A percentile compares a stretch with the other conserved stretches of the same genome.
These are phyloP conservation scores for Leccinum imitatum DNA, from an alignment of 768 basidiomycete species.

Conservation along the genomic window DNA sequence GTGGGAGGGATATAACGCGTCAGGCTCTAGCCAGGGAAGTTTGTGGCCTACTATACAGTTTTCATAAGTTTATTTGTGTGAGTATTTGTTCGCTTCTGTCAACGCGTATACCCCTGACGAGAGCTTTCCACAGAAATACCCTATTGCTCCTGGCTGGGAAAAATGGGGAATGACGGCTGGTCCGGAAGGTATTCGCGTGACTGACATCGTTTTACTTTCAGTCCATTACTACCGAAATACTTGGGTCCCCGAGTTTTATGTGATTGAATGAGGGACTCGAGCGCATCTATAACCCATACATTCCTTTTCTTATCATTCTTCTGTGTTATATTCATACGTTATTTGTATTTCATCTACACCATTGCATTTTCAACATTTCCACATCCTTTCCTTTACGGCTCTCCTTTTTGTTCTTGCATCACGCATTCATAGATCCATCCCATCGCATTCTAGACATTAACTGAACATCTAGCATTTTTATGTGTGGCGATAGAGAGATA, in stretches of 20 bases:
- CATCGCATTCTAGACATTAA: background rate
- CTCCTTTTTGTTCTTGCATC: background rate
- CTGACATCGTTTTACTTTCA: background rate
- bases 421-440: background rate
- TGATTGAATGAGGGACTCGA: background rate
- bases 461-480: background rate
- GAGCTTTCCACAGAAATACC: background rate
- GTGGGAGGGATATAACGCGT: background rate
- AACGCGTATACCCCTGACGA: background rate
- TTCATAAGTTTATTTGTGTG: background rate
- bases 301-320: background rate
- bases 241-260: slow-evolving; percentile 1
- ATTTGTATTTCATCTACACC: background rate
- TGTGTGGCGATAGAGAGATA: too few species aligned
- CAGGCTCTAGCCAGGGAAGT: background rate
- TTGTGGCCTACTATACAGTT: background rate
- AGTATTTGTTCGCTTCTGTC: background rate
- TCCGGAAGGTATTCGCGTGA: slow-evolving; percentile 1
- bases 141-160: background rate
- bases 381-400: background rate
- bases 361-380: background rate
- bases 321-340: background rate
- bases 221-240: background rate
- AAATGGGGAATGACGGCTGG: background rate
- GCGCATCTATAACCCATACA: background rate